Conservation (phyloP, 208 protist genomes). For the Wallacemonas collosoma region DNA sequence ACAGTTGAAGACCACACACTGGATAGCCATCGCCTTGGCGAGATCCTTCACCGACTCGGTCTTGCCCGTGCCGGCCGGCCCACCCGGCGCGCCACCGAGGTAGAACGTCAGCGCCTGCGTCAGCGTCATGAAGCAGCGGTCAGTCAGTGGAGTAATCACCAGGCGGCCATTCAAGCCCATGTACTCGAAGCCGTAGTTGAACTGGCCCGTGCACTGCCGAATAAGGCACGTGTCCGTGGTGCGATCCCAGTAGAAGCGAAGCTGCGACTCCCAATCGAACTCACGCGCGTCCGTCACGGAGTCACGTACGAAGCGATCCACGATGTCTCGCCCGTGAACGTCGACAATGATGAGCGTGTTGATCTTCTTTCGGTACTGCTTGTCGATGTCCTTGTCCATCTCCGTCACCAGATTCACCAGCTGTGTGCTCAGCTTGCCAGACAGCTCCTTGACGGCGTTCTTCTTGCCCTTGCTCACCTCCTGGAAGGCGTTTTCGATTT, state of each 20-base stretch:
- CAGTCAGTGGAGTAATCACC: conserved; percentile 99
- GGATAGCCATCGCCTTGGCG: conserved; percentile 96
- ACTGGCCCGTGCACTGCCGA: conserved; percentile 96
- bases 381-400: conserved; percentile 94
- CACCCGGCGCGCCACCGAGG: conserved; percentile 96
- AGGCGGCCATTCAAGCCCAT: conserved; percentile 99
- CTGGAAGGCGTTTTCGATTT: conserved; percentile 97
- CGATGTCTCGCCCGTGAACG: conserved; percentile 99
- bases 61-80: conserved; percentile 96
- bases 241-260: conserved; percentile 98
- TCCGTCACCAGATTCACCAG: conserved; percentile 96
- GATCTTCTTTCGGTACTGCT: conserved; percentile 96
- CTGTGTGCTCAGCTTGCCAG: conserved; percentile 89
- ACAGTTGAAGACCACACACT: conserved; percentile 99
- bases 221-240: conserved; percentile 95
- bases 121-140: conserved; percentile 99
- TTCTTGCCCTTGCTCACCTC: conserved; percentile 94
- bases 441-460: conserved; percentile 96
- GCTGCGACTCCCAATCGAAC: conserved; percentile 99
- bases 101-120: conserved; percentile 98
- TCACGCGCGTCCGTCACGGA: conserved; percentile 97
- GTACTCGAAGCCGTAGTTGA: conserved; percentile 99
- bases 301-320: conserved; percentile 98
- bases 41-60: conserved; percentile 99
- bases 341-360: conserved; percentile 99